Conservation (phyloP, 2,329 filamentous ascomycete genomes). For the Shiraia bambusicola region DNA sequence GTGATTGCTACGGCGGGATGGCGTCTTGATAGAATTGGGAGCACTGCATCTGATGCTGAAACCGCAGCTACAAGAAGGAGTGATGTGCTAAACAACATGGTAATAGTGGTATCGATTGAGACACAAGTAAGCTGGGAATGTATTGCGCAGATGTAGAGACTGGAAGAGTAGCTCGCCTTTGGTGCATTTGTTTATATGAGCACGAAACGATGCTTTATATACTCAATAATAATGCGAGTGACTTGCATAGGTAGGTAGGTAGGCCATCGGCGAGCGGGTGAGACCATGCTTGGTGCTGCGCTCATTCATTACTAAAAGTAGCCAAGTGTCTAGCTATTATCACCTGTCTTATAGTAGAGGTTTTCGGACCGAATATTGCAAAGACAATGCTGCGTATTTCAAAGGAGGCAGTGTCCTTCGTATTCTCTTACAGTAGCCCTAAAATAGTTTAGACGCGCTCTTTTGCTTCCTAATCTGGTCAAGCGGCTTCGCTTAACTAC, state of each 20-base stretch:
- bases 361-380: neutral
- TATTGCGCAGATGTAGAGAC: too few relatives aligned
- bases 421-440: conserved; percentile 1
- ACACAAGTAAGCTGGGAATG: too few relatives aligned
- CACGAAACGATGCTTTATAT: too few relatives aligned
- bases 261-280: too few relatives aligned
- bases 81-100: conserved; percentile 1
- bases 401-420: neutral
- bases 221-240: too few relatives aligned
- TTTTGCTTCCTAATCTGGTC: conserved; percentile 19
- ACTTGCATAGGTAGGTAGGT: too few relatives aligned
- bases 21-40: conserved; percentile 17
- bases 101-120: neutral
- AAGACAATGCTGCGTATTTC: too few relatives aligned
- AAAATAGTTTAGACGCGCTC: conserved; percentile 17
- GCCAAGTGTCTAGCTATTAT: conserved; percentile 4
- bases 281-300: too few relatives aligned
- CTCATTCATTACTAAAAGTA: neutral
- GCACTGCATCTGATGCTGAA: conserved; percentile 1
- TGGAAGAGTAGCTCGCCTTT: too few relatives aligned
- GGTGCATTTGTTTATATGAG: too few relatives aligned
- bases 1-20: conserved; percentile 16
- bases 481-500: conserved; percentile 4
- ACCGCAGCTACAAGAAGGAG: conserved; percentile 4
- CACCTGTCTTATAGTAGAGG: neutral